These are phyloP conservation scores for Plasmopara halstedii DNA, from an alignment of 352 stramenopile species.

Conservation along the genomic window DNA sequence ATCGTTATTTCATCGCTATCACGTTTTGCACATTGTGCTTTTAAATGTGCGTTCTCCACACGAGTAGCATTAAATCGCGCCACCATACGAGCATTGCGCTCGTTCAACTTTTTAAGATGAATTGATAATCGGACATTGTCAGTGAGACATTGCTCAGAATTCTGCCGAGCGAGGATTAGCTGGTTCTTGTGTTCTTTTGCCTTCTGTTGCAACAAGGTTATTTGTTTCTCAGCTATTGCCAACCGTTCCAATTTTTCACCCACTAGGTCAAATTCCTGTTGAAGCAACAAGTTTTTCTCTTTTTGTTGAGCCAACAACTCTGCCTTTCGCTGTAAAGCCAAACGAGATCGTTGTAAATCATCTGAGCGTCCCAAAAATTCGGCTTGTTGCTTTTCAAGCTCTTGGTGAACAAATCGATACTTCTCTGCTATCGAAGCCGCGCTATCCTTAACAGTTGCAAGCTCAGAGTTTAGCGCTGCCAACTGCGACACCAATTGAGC, in stretches of 20 bases:
- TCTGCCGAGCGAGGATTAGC: slow-evolving; percentile 27
- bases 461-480: slow-evolving; percentile 20
- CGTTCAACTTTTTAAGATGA: slow-evolving; percentile 29
- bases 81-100: slow-evolving; percentile 13
- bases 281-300: slow-evolving; percentile 15
- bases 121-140: slow-evolving; percentile 30
- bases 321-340: slow-evolving; percentile 38
- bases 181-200: slow-evolving; percentile 33
- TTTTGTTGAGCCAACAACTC: slow-evolving; percentile 43
- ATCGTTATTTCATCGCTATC: slow-evolving; percentile 1
- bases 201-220: slow-evolving; percentile 21
- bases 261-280: slow-evolving; percentile 22
- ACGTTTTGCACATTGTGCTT: slow-evolving; percentile 18
- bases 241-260: slow-evolving; percentile 20
- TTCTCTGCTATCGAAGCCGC: slow-evolving; percentile 24
- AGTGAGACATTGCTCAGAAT: slow-evolving; percentile 19
- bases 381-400: slow-evolving; percentile 26
- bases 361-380: slow-evolving; percentile 12
- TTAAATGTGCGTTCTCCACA: slow-evolving; percentile 28
- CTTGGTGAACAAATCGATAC: slow-evolving; percentile 18
- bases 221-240: slow-evolving; percentile 19
- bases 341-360: slow-evolving; percentile 26
- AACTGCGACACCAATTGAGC: slow-evolving; percentile 18
- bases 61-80: slow-evolving; percentile 28
- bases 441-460: slow-evolving; percentile 25